A percentile compares a stretch with the other conserved stretches of the same genome.
Conservation (phyloP, 495 filamentous ascomycete species). For the Hypoxylon perforatum region DNA sequence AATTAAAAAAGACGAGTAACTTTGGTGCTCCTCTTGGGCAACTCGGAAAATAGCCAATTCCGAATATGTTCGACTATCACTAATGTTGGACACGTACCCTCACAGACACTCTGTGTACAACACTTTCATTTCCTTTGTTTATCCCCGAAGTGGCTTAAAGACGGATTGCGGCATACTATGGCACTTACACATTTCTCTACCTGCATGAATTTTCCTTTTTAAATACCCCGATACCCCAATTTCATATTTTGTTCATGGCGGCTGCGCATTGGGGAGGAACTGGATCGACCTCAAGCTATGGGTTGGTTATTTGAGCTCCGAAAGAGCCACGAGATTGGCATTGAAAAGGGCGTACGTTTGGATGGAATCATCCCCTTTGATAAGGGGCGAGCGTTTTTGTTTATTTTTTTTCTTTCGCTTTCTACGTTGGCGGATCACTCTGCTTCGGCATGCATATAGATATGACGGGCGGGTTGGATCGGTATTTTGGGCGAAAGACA, state of each 20-base stretch:
- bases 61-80: not conserved
- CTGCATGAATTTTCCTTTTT: constrained; percentile 20
- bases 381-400: constrained; percentile 23
- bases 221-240: constrained; percentile 41
- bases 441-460: constrained; percentile 33
- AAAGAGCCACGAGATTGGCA: constrained; percentile 32
- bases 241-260: constrained; percentile 3
- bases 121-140: constrained; percentile 13
- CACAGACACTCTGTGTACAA: constrained; percentile 18
- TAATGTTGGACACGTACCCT: not conserved
- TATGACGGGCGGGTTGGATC: constrained; percentile 20
- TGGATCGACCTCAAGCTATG: constrained; percentile 20
- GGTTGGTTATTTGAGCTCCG: constrained; percentile 18
- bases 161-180: constrained; percentile 2
- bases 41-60: constrained; percentile 20
- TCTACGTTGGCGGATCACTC: constrained; percentile 12
- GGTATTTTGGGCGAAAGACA: constrained; percentile 30
- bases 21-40: constrained; percentile 60
- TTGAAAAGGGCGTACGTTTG: constrained; percentile 34
- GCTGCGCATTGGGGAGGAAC: constrained; percentile 22
- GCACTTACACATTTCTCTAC: constrained; percentile 13
- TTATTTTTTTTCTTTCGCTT: too few relatives aligned
- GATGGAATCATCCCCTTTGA: constrained; percentile 22
- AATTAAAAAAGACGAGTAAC: constrained; percentile 68
- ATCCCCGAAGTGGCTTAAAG: not conserved